phyloP scores from a whole-genome alignment of 306 rosid species.

The Vigna radiata region DNA sequence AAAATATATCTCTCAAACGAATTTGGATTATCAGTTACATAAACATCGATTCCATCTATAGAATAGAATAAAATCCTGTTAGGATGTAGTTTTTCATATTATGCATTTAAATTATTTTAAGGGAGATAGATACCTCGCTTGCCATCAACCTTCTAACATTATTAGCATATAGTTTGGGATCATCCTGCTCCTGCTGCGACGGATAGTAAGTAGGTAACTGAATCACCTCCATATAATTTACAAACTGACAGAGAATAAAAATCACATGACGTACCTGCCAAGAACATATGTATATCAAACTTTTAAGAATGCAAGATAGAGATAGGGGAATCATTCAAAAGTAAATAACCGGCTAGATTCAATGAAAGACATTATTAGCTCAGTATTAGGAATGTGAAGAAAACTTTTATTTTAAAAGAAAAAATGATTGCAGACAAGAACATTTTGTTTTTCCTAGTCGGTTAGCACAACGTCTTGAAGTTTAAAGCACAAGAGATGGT shows the following conservation, averaged over 20 bases:
- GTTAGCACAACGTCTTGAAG: not conserved
- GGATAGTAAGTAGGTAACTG: constrained; percentile 78
- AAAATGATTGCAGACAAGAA: constrained; percentile 2
- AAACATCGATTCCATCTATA: constrained; percentile 22
- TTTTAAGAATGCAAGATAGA: not conserved
- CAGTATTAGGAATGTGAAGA: constrained; percentile 1
- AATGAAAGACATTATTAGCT: constrained; percentile 21
- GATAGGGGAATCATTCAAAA: constrained; percentile 7
- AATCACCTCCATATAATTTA: constrained; percentile 81
- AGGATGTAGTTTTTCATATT: constrained; percentile 1
- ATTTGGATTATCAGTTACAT: not conserved
- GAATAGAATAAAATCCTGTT: constrained; percentile 20
- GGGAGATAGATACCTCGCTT: constrained; percentile 66
- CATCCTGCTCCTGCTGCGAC: constrained; percentile 76
- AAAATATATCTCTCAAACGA: not conserved
- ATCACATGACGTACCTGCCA: constrained; percentile 81
- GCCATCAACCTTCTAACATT: constrained; percentile 87
- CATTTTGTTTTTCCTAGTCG: constrained; percentile 3
- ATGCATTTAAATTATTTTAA: not conserved
- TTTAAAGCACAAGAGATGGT: constrained; percentile 1
- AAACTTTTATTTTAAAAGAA: not conserved
- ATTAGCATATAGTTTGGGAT: constrained; percentile 73
- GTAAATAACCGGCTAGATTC: not conserved
- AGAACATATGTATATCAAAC: constrained; percentile 29
- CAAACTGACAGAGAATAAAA: constrained; percentile 86